Base-by-base conservation (phyloP, 2,329 filamentous ascomycete genomes). In the Aschersonia sp. region DNA sequence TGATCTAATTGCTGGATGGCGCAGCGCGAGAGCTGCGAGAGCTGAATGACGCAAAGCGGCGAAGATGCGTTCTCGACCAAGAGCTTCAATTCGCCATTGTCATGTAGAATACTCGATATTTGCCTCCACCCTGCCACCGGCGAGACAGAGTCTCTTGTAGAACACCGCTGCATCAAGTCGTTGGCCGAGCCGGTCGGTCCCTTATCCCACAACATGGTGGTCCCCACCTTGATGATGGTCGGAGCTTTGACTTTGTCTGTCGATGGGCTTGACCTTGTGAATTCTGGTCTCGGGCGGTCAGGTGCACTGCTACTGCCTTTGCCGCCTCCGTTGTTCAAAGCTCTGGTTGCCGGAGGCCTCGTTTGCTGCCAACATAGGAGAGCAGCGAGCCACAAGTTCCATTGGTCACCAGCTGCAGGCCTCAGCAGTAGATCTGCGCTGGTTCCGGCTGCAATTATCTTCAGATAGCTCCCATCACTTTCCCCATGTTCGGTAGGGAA, bases 181-280 rank as follows among this genome's bases (percentile, higher is more conserved):
- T 71, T 67, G 5, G 79, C 76, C 40, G 74, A 73, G 20, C 65
- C 64, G 9, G 77, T 71, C 5, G 69, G 59, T 2, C 82, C 83
- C 61, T 85, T 92, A 65, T 97, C 89, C 91, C 89, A 96, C 44
- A 94, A 73, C 59, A 89, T 82, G 60, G 95, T 78, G 60, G 89
- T 89, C 48, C 89, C 92, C 45, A 96, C 87, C 61, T 97, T 98
- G 69, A 97, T 97, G 54, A 97, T 92, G 48, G 83, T 92, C 1
- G 64, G 59, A 2, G 61, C 53, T 31, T 61, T 68, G 54, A 54
- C 46, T 41, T 58, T 61, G 40, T 65, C 60, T 20, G 56, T 55
- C 2, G 60, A 61, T 45, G 56, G 56, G 31, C 62, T 61, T 41
- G 70, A 67, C 47, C 70, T 67, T 46, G 62, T 68, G 48, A 71